phyloP scores from a whole-genome alignment of 257 asterid species.

The Scutellaria galericulata region DNA sequence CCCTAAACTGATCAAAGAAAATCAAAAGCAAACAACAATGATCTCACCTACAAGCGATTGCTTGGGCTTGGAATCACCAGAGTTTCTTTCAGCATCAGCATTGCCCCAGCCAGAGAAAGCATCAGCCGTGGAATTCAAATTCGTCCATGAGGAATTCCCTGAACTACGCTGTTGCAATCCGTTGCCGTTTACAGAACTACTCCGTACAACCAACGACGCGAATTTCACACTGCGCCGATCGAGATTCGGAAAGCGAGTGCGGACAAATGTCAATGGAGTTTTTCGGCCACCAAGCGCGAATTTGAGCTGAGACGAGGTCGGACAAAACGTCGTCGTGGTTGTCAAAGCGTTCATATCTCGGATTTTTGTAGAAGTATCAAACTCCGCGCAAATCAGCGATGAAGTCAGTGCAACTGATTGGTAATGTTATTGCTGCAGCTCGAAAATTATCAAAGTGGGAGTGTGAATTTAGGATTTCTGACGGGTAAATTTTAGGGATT shows the following conservation, averaged over 20 bases:
- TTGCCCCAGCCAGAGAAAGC: slow-evolving; percentile 81
- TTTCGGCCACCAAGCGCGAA: slow-evolving; percentile 63
- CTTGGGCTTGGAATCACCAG: slow-evolving; percentile 54
- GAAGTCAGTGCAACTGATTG: slow-evolving; percentile 16
- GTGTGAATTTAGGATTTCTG: slow-evolving; percentile 15
- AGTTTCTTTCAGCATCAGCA: slow-evolving; percentile 47
- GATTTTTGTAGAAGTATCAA: not conserved
- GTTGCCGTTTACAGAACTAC: slow-evolving; percentile 44
- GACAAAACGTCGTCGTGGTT: slow-evolving; percentile 69
- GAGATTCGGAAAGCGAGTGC: slow-evolving; percentile 49
- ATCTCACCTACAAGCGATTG: slow-evolving; percentile 62
- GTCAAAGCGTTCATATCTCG: slow-evolving; percentile 63
- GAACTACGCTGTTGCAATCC: slow-evolving; percentile 53
- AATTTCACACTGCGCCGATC: slow-evolving; percentile 47
- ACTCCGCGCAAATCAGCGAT: slow-evolving; percentile 36
- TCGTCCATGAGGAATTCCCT: slow-evolving; percentile 55
- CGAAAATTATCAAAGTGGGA: not conserved
- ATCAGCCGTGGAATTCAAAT: slow-evolving; percentile 55
- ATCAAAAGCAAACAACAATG: not conserved
- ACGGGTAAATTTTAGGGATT: slow-evolving; percentile 38
- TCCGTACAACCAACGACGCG: slow-evolving; percentile 49
- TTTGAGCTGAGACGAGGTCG: slow-evolving; percentile 88
- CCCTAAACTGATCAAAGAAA: not conserved
- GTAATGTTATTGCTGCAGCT: not conserved
- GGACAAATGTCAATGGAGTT: slow-evolving; percentile 38